phyloP scores from a whole-genome alignment of 495 filamentous ascomycete genomes.

The Penicillium coprophilum region DNA sequence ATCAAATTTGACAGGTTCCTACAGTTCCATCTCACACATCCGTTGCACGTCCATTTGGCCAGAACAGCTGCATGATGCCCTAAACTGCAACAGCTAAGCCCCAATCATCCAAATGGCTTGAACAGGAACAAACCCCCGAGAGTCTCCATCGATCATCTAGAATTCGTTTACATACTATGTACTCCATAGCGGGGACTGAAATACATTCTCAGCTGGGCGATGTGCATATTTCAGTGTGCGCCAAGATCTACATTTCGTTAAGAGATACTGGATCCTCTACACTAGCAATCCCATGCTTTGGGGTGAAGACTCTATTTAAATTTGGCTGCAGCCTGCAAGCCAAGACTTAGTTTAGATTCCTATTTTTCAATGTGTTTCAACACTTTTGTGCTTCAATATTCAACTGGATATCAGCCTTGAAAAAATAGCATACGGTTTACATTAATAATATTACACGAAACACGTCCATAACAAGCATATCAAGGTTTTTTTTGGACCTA shows the following conservation, averaged over 20 bases:
- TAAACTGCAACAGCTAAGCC: slow-evolving; percentile 38
- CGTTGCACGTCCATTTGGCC: slow-evolving; percentile 34
- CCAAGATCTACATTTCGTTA: slow-evolving; percentile 5
- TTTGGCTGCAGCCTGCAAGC: slow-evolving; percentile 7
- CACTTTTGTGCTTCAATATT: slow-evolving; percentile 1
- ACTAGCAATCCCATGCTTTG: neutral
- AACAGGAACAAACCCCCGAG: neutral
- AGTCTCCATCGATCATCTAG: slow-evolving; percentile 2
- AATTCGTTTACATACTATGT: neutral
- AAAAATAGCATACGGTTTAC: neutral
- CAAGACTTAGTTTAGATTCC: slow-evolving; percentile 5
- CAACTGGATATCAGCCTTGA: neutral
- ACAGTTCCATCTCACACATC: slow-evolving; percentile 23
- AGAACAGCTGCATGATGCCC: slow-evolving; percentile 30
- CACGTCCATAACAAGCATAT: slow-evolving; percentile 9
- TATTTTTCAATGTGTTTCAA: slow-evolving; percentile 1
- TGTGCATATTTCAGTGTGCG: slow-evolving; percentile 12
- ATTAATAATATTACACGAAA: slow-evolving; percentile 3
- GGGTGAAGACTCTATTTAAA: slow-evolving; percentile 11
- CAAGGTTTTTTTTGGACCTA: slow-evolving; percentile 18
- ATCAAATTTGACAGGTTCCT: slow-evolving; percentile 11
- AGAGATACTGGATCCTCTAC: neutral
- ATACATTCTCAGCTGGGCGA: slow-evolving; percentile 6
- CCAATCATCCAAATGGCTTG: slow-evolving; percentile 27
- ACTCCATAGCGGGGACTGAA: slow-evolving; percentile 3